These are phyloP conservation scores for Apiospora phragmitis DNA, from an alignment of 2,329 filamentous ascomycete species.

Conservation along the genomic window DNA sequence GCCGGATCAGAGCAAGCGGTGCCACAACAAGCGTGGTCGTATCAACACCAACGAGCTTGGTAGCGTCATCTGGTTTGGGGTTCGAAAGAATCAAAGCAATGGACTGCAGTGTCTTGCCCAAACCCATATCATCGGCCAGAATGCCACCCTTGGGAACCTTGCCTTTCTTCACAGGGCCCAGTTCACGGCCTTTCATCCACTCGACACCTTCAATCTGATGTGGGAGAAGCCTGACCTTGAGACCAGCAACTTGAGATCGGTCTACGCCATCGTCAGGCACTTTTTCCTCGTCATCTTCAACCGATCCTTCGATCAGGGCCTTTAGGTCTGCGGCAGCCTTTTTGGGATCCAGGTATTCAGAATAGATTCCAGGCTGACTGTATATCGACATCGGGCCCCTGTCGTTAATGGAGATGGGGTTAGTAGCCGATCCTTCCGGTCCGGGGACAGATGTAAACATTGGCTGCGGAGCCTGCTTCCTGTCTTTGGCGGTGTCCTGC, in stretches of 20 bases:
- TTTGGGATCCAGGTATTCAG: slow-evolving; percentile 67
- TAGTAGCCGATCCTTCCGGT: slow-evolving; percentile 26
- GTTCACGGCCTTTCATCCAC: slow-evolving; percentile 94
- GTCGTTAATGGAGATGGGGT: slow-evolving; percentile 31
- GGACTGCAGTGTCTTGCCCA: slow-evolving; percentile 95
- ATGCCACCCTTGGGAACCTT: slow-evolving; percentile 88
- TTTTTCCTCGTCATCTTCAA: slow-evolving; percentile 67
- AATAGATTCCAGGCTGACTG: slow-evolving; percentile 43
- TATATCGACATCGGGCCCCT: slow-evolving; percentile 30
- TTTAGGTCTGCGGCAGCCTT: slow-evolving; percentile 79
- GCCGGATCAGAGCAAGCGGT: slow-evolving; percentile 89
- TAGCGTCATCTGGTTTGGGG: slow-evolving; percentile 59
- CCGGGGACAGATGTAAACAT: slow-evolving; percentile 48
- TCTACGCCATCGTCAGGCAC: slow-evolving; percentile 45
- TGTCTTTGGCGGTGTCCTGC: slow-evolving; percentile 48
- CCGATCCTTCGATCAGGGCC: slow-evolving; percentile 76
- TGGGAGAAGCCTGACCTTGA: slow-evolving; percentile 84
- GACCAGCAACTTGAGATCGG: slow-evolving; percentile 70
- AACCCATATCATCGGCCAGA: slow-evolving; percentile 93
- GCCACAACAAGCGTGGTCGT: slow-evolving; percentile 90
- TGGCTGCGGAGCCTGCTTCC: slow-evolving; percentile 45
- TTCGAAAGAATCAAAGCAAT: slow-evolving; percentile 87
- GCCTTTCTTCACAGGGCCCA: slow-evolving; percentile 79
- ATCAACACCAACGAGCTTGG: slow-evolving; percentile 59
- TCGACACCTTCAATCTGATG: slow-evolving; percentile 92